Conservation (phyloP, 768 basidiomycete genomes). For the Pholiota molesta region DNA sequence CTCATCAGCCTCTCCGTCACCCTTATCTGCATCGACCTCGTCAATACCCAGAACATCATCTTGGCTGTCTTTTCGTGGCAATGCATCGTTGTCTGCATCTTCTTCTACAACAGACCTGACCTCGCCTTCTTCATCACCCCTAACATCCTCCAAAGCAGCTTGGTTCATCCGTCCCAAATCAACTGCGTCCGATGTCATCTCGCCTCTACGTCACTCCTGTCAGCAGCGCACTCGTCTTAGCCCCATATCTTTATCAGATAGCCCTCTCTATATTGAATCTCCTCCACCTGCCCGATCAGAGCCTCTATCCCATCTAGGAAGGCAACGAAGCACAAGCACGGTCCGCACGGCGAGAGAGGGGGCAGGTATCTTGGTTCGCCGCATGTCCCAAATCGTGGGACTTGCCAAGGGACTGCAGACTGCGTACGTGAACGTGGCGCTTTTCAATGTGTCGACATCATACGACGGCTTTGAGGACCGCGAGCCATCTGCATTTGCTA, state of each 20-base stretch:
- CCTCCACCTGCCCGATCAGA: conserved; percentile 15
- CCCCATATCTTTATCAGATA: conserved; percentile 38
- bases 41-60: conserved; percentile 31
- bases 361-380: conserved; percentile 26
- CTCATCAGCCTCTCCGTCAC: conserved; percentile 23
- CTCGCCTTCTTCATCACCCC: conserved; percentile 37
- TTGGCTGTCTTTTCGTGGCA: conserved; percentile 31
- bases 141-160: conserved; percentile 28
- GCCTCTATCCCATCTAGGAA: conserved; percentile 23
- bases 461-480: conserved; percentile 29
- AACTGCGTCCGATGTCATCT: conserved; percentile 16
- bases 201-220: conserved; percentile 34
- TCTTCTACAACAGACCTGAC: conserved; percentile 38
- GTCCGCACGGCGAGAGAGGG: conserved; percentile 23
- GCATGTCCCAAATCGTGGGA: conserved; percentile 44
- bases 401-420: conserved; percentile 59
- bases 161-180: conserved; percentile 32
- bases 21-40: conserved; percentile 28
- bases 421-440: conserved; percentile 57
- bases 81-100: conserved; percentile 25
- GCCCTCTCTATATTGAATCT: conserved; percentile 28
- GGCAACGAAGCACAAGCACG: conserved; percentile 25
- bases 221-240: conserved; percentile 37
- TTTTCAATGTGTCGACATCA: conserved; percentile 42
- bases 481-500: not conserved